Evolutionary conservation across 257 asterid species (phyloP), one percentile per base, ranked within the genome.

Genomic region (Verbascum thapsus): DNA sequence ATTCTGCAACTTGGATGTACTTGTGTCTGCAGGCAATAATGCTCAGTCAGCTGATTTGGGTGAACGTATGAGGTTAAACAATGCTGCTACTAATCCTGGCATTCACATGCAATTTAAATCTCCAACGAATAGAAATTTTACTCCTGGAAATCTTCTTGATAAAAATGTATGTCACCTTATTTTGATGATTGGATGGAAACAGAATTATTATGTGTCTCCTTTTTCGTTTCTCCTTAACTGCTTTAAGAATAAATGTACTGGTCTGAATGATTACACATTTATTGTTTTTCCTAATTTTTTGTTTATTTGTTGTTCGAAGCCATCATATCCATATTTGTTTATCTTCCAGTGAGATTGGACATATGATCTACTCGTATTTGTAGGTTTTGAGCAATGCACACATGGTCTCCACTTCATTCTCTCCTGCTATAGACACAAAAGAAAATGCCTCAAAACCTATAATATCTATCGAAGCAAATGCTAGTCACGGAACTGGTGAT

Each of bases 41-140:
- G 83, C 85, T 48, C 79, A n/a, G n/a, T n/a, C 81, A 42, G 34
- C 88, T 64, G 96, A 83, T 57, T 66, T 84, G 76, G 80, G 82
- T 57, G 95, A 78, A 32, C 88, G 85, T 8, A 43, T 74, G 71
- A 83, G 87, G 74, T 68, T 87, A 37, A 83, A 72, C 59, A n/a
- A n/a, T n/a, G 79, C 71, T 61, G 68, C 81, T n/a, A 73, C 81
- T 41, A 74, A 77, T 59, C 70, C 91, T 69, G 88, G 82, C 32
- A 78, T 89, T 64, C 88, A 85, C 52, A 37, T 85, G 83, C 95
- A 89, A 63, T 87, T 92, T 52, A 87, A 85, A 75, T 69, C 94
- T 1, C 95, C 95, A 8, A 38, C 85, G 53, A 85, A 71, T 63
- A 83, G 87, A 71, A 83, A 81, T 72, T 69, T 70, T 52, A 23